Percentiles rank a stretch among this genome's conserved stretches.
Evolutionary conservation across 1,284 basidiomycete genomes (phyloP).

Genomic region (Spongiforma sp.): DNA sequence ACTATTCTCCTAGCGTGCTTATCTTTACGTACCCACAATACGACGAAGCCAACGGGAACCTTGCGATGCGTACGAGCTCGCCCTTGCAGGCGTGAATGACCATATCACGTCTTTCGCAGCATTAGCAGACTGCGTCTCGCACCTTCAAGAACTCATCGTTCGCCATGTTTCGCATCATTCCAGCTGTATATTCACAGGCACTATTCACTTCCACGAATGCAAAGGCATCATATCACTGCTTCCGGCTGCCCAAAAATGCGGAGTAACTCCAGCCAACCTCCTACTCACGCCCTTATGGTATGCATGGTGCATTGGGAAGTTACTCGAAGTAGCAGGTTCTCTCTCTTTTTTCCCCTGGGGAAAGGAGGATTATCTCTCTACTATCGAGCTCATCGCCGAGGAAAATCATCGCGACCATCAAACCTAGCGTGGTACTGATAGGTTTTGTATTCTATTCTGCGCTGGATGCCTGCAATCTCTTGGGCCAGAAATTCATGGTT

Average conservation of each 20-base stretch:
- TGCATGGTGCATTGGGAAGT: slow-evolving; percentile 6
- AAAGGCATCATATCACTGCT: slow-evolving; percentile 2
- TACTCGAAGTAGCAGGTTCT: slow-evolving; percentile 1
- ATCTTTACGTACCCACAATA: slow-evolving; percentile 14
- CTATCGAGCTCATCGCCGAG: not conserved
- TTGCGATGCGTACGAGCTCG: slow-evolving; percentile 19
- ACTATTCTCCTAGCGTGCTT: slow-evolving; percentile 4
- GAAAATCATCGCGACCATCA: slow-evolving; percentile 9
- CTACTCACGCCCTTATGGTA: slow-evolving; percentile 6
- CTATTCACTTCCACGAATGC: slow-evolving; percentile 9
- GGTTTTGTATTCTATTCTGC: slow-evolving; percentile 9
- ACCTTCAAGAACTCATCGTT: slow-evolving; percentile 12
- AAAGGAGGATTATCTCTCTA: slow-evolving; percentile 7
- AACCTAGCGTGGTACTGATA: slow-evolving; percentile 3
- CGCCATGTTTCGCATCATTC: slow-evolving; percentile 3
- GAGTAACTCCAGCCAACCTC: not conserved
- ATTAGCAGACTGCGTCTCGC: slow-evolving; percentile 6
- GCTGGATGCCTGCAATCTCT: slow-evolving; percentile 12
- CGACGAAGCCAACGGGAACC: slow-evolving; percentile 18
- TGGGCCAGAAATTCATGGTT: slow-evolving; percentile 3
- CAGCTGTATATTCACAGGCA: not conserved
- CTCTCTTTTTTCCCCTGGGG: not conserved
- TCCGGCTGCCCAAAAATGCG: not conserved
- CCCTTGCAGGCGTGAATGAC: slow-evolving; percentile 11
- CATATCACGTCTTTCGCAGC: slow-evolving; percentile 7